These are phyloP conservation scores for Torulaspora delbrueckii DNA, from an alignment of 805 yeast species.

Conservation along the genomic window DNA sequence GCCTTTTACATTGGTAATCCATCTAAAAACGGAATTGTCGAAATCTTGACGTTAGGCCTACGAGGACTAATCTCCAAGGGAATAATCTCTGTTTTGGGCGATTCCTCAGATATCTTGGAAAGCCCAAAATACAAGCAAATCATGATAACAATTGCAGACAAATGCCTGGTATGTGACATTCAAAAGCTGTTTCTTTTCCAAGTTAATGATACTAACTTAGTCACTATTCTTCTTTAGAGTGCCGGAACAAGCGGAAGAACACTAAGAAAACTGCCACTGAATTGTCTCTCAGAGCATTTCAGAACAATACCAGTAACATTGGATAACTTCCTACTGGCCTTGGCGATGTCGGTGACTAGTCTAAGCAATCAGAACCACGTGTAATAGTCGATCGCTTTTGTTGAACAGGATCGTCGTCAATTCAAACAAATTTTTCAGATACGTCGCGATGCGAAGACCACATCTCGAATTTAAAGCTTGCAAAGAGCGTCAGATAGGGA, in stretches of 20 bases:
- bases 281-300: conserved; percentile 29
- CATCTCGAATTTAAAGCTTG: not conserved
- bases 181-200: not conserved
- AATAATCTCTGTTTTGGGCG: conserved; percentile 10
- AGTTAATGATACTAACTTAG: not conserved
- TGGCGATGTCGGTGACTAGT: conserved; percentile 17
- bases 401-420: not conserved
- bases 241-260: conserved; percentile 31
- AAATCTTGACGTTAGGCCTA: conserved; percentile 32
- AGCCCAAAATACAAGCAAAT: conserved; percentile 10
- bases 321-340: conserved; percentile 24
- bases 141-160: conserved; percentile 16
- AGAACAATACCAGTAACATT: conserved; percentile 24
- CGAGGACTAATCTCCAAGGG: conserved; percentile 22
- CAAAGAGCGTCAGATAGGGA: not conserved
- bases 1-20: conserved; percentile 37
- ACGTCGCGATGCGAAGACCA: not conserved
- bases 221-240: conserved; percentile 11
- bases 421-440: not conserved
- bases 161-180: conserved; percentile 28
- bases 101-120: conserved; percentile 2
- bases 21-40: conserved; percentile 26
- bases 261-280: conserved; percentile 27
- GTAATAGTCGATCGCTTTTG: conserved; percentile 1
- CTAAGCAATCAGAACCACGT: conserved; percentile 7